Percentiles rank a stretch among this genome's conserved stretches.
Evolutionary conservation across 2,329 filamentous ascomycete genomes (phyloP).

Genomic region (Fusarium sp.): DNA sequence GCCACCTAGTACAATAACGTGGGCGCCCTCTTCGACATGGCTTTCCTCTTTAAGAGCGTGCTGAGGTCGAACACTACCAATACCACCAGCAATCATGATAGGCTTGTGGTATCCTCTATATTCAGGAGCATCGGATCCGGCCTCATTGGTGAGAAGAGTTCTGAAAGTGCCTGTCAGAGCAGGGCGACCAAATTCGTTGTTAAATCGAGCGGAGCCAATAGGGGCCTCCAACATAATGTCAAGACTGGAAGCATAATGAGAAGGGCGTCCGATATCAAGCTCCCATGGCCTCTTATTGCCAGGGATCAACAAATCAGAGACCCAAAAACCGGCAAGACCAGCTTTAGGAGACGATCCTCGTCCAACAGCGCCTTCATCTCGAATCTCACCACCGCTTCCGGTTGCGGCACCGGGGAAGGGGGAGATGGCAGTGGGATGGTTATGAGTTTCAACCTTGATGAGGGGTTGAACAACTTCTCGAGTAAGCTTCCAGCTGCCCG

Average conservation of each 20-base stretch:
- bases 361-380: constrained; percentile 94
- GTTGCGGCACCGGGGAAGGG: constrained; percentile 94
- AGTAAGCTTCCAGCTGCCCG: constrained; percentile 87
- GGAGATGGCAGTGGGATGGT: constrained; percentile 95
- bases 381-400: constrained; percentile 93
- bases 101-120: constrained; percentile 96
- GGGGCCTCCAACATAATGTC: constrained; percentile 99
- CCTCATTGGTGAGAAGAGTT: constrained; percentile 78
- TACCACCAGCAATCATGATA: constrained; percentile 96
- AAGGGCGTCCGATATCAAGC: constrained; percentile 86
- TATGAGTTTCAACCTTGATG: constrained; percentile 97
- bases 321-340: constrained; percentile 91
- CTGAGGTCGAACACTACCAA: constrained; percentile 90
- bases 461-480: constrained; percentile 90
- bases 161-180: constrained; percentile 91
- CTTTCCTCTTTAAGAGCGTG: constrained; percentile 87
- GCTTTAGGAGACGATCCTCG: constrained; percentile 93
- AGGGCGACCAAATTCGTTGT: constrained; percentile 96
- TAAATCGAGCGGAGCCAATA: constrained; percentile 94
- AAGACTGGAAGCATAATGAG: constrained; percentile 91
- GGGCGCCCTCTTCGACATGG: constrained; percentile 86
- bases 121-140: constrained; percentile 66
- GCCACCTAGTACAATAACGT: constrained; percentile 91
- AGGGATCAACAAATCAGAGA: constrained; percentile 93
- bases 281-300: constrained; percentile 89